These are phyloP conservation scores for Tanacetum coccineum DNA, from an alignment of 129 eudicot genomes.

Conservation along the genomic window DNA sequence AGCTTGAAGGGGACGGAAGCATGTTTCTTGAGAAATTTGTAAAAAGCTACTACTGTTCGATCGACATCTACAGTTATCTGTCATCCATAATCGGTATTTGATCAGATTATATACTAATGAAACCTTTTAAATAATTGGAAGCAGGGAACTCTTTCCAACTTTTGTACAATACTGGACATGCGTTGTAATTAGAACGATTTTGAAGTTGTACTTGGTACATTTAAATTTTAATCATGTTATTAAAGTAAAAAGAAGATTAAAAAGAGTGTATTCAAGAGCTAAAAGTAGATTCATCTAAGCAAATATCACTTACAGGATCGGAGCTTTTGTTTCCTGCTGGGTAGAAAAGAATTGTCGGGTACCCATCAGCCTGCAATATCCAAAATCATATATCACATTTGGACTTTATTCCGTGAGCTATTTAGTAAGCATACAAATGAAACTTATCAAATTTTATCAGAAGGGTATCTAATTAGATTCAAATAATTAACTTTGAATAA, in stretches of 20 bases:
- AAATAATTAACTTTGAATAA: neutral
- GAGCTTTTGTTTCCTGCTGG: slow-evolving; percentile 81
- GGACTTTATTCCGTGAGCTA: neutral
- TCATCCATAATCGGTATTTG: neutral
- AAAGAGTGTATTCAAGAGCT: neutral
- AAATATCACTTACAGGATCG: slow-evolving; percentile 61
- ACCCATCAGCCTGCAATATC: slow-evolving; percentile 68
- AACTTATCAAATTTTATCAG: no score
- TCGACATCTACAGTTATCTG: slow-evolving; percentile 73
- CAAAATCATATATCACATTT: slow-evolving; percentile 3
- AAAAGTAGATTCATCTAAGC: neutral
- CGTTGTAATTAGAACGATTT: no score
- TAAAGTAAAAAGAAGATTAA: no score
- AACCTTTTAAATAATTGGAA: no score
- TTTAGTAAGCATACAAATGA: neutral
- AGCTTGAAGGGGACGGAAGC: slow-evolving; percentile 84
- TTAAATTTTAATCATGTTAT: no score
- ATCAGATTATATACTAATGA: neutral
- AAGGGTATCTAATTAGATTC: no score
- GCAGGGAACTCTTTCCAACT: no score
- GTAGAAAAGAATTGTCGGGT: slow-evolving; percentile 77
- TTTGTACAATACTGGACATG: no score
- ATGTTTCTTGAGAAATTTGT: slow-evolving; percentile 77
- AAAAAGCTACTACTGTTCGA: slow-evolving; percentile 77
- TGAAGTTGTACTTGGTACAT: no score